Evolutionary conservation across 1,139 yeast genomes (phyloP).

Genomic region (Scheffersomyces quercinus): DNA sequence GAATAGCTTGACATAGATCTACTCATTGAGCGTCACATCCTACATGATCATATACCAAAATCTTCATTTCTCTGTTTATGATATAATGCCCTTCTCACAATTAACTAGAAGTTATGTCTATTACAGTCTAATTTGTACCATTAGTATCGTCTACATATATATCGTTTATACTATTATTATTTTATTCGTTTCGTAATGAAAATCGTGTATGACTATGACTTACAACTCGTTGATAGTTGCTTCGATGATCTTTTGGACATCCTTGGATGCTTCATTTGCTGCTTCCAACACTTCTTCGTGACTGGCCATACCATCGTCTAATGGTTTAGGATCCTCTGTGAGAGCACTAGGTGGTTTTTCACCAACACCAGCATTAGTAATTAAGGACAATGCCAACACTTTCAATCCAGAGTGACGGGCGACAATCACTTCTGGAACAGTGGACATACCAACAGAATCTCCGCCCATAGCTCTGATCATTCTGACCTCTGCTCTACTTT

Average conservation of each 20-base stretch:
- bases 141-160: background rate
- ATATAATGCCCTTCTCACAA: too few relatives aligned
- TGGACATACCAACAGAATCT: conserved; percentile 97
- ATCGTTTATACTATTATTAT: background rate
- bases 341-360: conserved; percentile 76
- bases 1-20: too few relatives aligned
- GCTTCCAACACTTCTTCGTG: conserved; percentile 87
- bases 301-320: conserved; percentile 79
- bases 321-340: conserved; percentile 51
- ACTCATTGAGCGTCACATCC: too few relatives aligned
- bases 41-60: too few relatives aligned
- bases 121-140: too few relatives aligned
- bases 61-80: too few relatives aligned
- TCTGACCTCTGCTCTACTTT: conserved; percentile 89
- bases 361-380: conserved; percentile 80
- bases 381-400: conserved; percentile 81
- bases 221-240: conserved; percentile 56
- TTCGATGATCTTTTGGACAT: conserved; percentile 70
- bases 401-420: conserved; percentile 86
- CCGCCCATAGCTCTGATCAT: conserved; percentile 74
- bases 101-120: too few relatives aligned
- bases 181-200: background rate
- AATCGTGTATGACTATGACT: background rate
- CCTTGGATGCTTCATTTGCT: conserved; percentile 77
- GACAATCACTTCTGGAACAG: conserved; percentile 92